A percentile compares a stretch with the other conserved stretches of the same genome.
Conservation (phyloP, 2,329 filamentous ascomycete genomes). For the Microdochium trichocladiopsis region DNA sequence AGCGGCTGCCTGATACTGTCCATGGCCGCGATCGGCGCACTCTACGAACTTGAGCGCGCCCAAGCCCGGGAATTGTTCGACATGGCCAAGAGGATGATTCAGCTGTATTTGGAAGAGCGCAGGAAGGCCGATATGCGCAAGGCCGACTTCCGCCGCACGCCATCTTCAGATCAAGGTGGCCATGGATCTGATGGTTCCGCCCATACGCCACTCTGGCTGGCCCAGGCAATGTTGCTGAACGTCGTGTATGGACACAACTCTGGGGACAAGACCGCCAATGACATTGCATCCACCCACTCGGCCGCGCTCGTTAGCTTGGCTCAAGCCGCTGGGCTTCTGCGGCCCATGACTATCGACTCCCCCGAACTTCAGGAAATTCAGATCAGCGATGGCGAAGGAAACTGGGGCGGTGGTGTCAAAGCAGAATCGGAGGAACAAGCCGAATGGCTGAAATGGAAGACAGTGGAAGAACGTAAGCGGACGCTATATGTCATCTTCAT, state of each 20-base stretch:
- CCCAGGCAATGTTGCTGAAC: constrained; percentile 94
- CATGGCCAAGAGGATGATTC: constrained; percentile 91
- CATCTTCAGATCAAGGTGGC: constrained; percentile 37
- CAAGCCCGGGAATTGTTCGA: constrained; percentile 84
- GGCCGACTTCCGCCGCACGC: constrained; percentile 47
- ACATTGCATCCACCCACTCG: constrained; percentile 89
- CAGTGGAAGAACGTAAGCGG: constrained; percentile 81
- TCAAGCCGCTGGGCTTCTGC: constrained; percentile 70
- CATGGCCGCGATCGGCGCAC: constrained; percentile 66
- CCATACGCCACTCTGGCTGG: constrained; percentile 85
- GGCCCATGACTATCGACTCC: constrained; percentile 35
- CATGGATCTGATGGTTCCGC: constrained; percentile 51
- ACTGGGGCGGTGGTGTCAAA: constrained; percentile 34
- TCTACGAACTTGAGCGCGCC: constrained; percentile 79
- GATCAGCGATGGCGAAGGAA: constrained; percentile 45
- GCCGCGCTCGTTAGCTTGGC: constrained; percentile 86
- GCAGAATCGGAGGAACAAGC: constrained; percentile 50
- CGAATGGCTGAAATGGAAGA: constrained; percentile 90
- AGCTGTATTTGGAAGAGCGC: constrained; percentile 84
- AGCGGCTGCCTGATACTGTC: constrained; percentile 81
- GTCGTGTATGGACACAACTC: constrained; percentile 95
- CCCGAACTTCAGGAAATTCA: constrained; percentile 45
- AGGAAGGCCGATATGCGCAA: constrained; percentile 75
- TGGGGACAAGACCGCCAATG: constrained; percentile 81
- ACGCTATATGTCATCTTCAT: constrained; percentile 89